Percentiles rank a stretch among this genome's conserved stretches.
These are phyloP conservation scores for Leccinum griseonigrum DNA, from an alignment of 1,284 basidiomycete species.

Conservation along the genomic window DNA sequence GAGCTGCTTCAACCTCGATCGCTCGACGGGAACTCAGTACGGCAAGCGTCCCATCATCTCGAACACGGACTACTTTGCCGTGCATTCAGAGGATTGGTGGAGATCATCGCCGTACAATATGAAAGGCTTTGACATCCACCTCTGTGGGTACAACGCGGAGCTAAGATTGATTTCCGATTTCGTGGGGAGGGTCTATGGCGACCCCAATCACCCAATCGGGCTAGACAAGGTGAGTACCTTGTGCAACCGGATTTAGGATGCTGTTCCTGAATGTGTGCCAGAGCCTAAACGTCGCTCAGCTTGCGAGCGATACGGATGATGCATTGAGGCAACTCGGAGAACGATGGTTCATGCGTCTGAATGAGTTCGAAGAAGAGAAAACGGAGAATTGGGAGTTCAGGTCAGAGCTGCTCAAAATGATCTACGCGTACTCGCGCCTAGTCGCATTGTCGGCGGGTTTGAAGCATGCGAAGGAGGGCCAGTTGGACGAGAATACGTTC, in stretches of 20 bases:
- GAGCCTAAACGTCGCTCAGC: constrained; percentile 58
- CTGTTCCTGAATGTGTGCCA: constrained; percentile 8
- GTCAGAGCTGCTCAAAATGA: constrained; percentile 59
- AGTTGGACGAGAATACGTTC: constrained; percentile 60
- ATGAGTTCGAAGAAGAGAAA: constrained; percentile 49
- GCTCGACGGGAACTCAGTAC: constrained; percentile 79
- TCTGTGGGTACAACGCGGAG: constrained; percentile 71
- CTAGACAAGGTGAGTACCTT: constrained; percentile 55
- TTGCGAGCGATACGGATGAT: constrained; percentile 70
- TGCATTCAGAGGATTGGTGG: constrained; percentile 77
- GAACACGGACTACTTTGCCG: constrained; percentile 71
- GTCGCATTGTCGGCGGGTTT: constrained; percentile 72
- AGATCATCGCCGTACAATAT: constrained; percentile 63
- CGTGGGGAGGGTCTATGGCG: constrained; percentile 60
- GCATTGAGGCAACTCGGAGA: constrained; percentile 50
- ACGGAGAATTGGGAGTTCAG: constrained; percentile 55
- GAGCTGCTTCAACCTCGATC: constrained; percentile 83
- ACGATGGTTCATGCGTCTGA: constrained; percentile 54
- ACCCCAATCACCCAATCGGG: constrained; percentile 70
- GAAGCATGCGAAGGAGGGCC: constrained; percentile 66
- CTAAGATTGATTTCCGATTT: constrained; percentile 64
- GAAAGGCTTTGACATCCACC: constrained; percentile 71
- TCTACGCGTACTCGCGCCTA: constrained; percentile 67
- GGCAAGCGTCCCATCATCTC: constrained; percentile 78
- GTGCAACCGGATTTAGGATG: neutral